Percentiles rank a stretch among this genome's conserved stretches.
These are phyloP conservation scores for Mucor plumbeus DNA, from an alignment of 371 early-diverging fungal genomes.

Conservation along the genomic window DNA sequence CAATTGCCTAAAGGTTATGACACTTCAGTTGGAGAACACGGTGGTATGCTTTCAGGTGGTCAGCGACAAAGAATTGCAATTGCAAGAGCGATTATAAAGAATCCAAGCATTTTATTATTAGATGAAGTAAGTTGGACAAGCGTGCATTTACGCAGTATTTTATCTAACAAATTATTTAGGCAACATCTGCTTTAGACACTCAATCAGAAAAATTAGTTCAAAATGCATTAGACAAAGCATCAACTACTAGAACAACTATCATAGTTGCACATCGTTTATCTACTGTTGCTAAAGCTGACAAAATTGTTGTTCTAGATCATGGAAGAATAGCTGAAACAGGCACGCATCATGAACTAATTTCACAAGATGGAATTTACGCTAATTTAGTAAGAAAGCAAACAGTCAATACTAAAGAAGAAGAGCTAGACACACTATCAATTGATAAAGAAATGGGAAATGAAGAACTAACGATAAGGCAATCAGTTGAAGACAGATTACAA, in stretches of 20 bases:
- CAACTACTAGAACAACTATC: constrained; percentile 79
- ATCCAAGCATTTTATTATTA: constrained; percentile 69
- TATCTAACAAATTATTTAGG: constrained; percentile 40
- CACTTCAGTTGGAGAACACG: constrained; percentile 61
- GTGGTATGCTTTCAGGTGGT: constrained; percentile 78
- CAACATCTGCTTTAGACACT: constrained; percentile 79
- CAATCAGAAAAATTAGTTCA: constrained; percentile 83
- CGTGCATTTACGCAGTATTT: neutral
- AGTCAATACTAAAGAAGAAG: neutral
- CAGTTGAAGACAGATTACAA: neutral
- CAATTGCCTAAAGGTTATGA: constrained; percentile 71
- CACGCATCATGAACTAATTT: constrained; percentile 60
- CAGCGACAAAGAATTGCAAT: constrained; percentile 85
- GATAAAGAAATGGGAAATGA: constrained; percentile 24
- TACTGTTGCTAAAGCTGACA: constrained; percentile 75
- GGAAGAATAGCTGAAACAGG: constrained; percentile 73
- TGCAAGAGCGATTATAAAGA: constrained; percentile 71
- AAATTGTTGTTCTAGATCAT: constrained; percentile 74
- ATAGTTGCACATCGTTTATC: constrained; percentile 87
- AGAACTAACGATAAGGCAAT: neutral
- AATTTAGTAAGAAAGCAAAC: constrained; percentile 53
- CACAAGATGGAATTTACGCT: constrained; percentile 43
- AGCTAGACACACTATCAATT: neutral
- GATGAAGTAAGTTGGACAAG: constrained; percentile 65
- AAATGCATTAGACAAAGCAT: constrained; percentile 70